Percentiles rank a stretch among this genome's conserved stretches.
phyloP scores from a whole-genome alignment of 768 basidiomycete genomes.

The Mycena crocata region DNA sequence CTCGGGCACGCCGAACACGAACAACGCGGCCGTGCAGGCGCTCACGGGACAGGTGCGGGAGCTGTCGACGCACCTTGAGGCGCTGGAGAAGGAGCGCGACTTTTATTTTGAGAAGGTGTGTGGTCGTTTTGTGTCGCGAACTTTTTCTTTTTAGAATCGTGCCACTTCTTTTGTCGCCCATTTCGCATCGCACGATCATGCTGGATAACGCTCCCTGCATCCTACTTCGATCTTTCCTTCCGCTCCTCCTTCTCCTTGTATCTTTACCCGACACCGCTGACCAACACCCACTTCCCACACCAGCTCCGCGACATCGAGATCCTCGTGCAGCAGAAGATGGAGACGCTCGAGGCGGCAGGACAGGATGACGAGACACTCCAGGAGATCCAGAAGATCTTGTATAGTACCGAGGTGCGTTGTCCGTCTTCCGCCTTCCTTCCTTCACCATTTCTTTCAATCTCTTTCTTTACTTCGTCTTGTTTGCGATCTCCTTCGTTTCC shows the following conservation, averaged over 20 bases:
- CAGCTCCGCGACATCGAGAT: slow-evolving; percentile 97
- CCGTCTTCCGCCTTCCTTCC: background rate
- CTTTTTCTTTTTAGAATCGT: no score
- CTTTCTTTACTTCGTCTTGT: background rate
- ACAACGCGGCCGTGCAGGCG: slow-evolving; percentile 75
- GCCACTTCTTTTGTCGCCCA: no score
- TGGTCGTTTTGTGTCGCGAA: background rate
- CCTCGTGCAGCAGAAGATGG: slow-evolving; percentile 84
- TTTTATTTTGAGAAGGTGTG: slow-evolving; percentile 97
- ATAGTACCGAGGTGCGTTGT: slow-evolving; percentile 87
- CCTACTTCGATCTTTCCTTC: no score
- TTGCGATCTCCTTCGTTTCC: no score
- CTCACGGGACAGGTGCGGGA: slow-evolving; percentile 79
- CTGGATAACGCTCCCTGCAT: no score
- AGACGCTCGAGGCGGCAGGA: slow-evolving; percentile 66
- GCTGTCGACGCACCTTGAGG: slow-evolving; percentile 83
- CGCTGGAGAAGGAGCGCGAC: slow-evolving; percentile 96
- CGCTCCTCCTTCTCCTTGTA: no score
- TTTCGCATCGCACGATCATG: no score
- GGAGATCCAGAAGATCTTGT: slow-evolving; percentile 92
- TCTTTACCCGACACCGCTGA: no score
- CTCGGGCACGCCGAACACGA: slow-evolving; percentile 67
- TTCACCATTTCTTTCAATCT: background rate
- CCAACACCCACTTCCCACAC: no score
- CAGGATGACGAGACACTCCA: slow-evolving; percentile 71